Percentiles rank a stretch among this genome's conserved stretches.
phyloP scores from a whole-genome alignment of 83 land plant species.

The Picea abies region DNA sequence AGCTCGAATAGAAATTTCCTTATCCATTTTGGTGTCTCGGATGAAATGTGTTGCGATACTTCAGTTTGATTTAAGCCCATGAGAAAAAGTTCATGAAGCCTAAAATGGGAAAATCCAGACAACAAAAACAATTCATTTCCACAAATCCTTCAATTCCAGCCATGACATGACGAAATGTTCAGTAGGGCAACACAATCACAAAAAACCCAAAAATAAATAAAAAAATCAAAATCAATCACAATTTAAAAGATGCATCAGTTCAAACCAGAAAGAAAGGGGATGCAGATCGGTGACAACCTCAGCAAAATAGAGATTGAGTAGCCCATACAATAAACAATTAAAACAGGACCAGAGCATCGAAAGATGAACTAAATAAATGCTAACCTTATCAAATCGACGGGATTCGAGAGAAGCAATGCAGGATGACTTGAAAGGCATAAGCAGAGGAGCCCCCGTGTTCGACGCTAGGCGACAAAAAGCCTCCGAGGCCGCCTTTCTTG shows the following conservation, averaged over 20 bases:
- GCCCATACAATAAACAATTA: too few species aligned
- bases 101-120: background rate
- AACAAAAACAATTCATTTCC: background rate
- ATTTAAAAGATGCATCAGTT: too few species aligned
- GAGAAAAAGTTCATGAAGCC: background rate
- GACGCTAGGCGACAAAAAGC: constrained; percentile 38
- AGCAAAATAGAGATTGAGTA: too few species aligned
- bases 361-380: background rate
- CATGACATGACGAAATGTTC: background rate
- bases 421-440: constrained; percentile 28
- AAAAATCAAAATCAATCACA: background rate
- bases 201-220: background rate
- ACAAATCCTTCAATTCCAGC: background rate
- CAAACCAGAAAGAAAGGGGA: too few species aligned
- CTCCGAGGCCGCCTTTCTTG: constrained; percentile 79
- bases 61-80: background rate
- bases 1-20: too few species aligned
- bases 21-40: too few species aligned
- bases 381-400: constrained; percentile 70
- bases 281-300: too few species aligned
- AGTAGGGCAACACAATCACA: background rate
- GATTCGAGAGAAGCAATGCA: constrained; percentile 51
- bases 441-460: constrained; percentile 19
- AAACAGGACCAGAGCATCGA: too few species aligned
- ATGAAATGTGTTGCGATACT: too few species aligned